Conservation (phyloP, 768 basidiomycete species). For the Auriculariales sp. region DNA sequence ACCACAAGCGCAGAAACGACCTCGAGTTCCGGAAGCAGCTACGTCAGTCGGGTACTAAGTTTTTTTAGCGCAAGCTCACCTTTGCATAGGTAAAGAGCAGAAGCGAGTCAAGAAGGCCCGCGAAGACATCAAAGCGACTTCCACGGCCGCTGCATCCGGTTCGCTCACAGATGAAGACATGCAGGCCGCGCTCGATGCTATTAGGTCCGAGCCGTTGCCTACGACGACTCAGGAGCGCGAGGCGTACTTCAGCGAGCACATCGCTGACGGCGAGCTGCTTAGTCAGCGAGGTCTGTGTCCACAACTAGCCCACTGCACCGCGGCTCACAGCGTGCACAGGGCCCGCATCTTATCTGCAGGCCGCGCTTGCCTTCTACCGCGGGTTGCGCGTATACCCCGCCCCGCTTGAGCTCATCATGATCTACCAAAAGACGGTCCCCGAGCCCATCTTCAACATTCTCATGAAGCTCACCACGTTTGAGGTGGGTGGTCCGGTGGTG, state of each 20-base stretch:
- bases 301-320: too few species aligned
- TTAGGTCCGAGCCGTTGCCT: constrained; percentile 59
- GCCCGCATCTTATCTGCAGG: constrained; percentile 56
- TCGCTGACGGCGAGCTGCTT: constrained; percentile 76
- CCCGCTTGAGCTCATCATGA: constrained; percentile 85
- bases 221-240: constrained; percentile 65
- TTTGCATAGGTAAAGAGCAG: constrained; percentile 67
- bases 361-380: constrained; percentile 84
- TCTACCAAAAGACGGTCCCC: constrained; percentile 86
- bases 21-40: constrained; percentile 75
- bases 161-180: constrained; percentile 32
- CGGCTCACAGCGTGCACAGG: constrained; percentile 36
- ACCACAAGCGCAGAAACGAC: constrained; percentile 86
- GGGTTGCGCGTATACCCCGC: constrained; percentile 90
- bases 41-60: constrained; percentile 34
- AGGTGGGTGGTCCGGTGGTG: constrained; percentile 57
- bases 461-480: constrained; percentile 74
- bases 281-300: constrained; percentile 49
- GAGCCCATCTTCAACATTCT: constrained; percentile 69
- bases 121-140: constrained; percentile 21
- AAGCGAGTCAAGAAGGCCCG: constrained; percentile 58
- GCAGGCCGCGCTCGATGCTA: constrained; percentile 43
- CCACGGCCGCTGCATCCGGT: constrained; percentile 16
- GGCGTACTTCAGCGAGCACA: constrained; percentile 81
- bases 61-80: constrained; percentile 5